Evolutionary conservation across 768 basidiomycete species (phyloP).

Genomic region (Agrocybe chaxingu): DNA sequence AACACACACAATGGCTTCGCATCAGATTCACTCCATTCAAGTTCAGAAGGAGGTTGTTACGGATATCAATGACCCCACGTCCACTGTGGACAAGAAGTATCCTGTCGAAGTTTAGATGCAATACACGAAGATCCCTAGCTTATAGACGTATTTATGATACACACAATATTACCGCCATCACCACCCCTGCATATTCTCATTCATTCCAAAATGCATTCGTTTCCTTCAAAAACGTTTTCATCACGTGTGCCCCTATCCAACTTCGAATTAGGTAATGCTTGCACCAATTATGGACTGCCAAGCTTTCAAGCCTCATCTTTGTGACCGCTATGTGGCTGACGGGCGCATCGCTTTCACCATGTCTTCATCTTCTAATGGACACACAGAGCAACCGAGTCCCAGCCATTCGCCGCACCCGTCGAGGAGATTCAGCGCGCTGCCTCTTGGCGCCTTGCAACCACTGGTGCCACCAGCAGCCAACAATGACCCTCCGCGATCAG

Average conservation of each 20-base stretch:
- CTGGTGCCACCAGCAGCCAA: background rate
- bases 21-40: constrained; percentile 22
- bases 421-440: background rate
- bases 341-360: background rate
- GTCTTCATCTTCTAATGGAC: too few species aligned
- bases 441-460: too few species aligned
- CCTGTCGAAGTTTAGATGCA: constrained; percentile 13
- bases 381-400: too few species aligned
- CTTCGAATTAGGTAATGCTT: constrained; percentile 1
- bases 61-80: constrained; percentile 9
- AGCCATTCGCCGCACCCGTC: too few species aligned
- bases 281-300: constrained; percentile 4
- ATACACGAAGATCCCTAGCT: background rate
- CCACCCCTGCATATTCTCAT: background rate
- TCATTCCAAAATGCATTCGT: background rate
- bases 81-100: constrained; percentile 18
- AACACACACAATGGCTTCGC: constrained; percentile 14
- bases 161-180: background rate
- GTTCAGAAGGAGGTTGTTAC: constrained; percentile 27
- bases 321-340: background rate
- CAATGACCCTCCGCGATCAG: background rate
- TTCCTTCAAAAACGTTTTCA: constrained; percentile 13
- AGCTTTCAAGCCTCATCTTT: constrained; percentile 3
- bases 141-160: background rate
- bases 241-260: constrained; percentile 13